Evolutionary conservation across 2,329 filamentous ascomycete genomes (phyloP).

Genomic region (Seiridium cupressi): DNA sequence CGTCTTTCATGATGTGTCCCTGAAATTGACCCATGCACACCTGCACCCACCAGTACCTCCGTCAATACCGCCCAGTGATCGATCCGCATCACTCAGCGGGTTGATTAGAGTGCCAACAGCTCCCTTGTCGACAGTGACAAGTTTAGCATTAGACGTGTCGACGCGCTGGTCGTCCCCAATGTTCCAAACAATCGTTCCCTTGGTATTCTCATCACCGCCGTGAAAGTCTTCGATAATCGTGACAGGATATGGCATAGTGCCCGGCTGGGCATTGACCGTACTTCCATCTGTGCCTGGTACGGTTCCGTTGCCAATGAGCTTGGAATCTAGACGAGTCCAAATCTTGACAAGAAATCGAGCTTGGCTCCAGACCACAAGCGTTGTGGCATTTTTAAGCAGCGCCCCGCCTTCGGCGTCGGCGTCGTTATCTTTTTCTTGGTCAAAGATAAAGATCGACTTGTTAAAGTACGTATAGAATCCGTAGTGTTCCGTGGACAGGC

Average conservation of each 20-base stretch:
- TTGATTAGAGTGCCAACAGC: conserved; percentile 55
- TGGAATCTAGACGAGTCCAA: conserved; percentile 50
- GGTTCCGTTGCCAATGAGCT: conserved; percentile 31
- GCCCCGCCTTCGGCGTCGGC: conserved; percentile 55
- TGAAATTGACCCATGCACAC: conserved; percentile 60
- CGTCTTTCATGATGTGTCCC: background rate
- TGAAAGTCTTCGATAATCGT: conserved; percentile 62
- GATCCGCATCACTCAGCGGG: conserved; percentile 37
- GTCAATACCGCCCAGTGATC: conserved; percentile 57
- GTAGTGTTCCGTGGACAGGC: conserved; percentile 79
- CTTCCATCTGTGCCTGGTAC: conserved; percentile 33
- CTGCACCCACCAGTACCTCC: conserved; percentile 62
- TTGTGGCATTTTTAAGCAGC: conserved; percentile 49
- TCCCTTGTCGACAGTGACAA: conserved; percentile 48
- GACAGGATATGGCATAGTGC: conserved; percentile 63
- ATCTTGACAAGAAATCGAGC: conserved; percentile 64
- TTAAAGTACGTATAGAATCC: conserved; percentile 93
- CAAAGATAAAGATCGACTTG: conserved; percentile 75
- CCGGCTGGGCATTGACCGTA: conserved; percentile 38
- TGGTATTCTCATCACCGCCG: conserved; percentile 51
- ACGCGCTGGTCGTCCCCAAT: conserved; percentile 48
- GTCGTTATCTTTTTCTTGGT: conserved; percentile 13
- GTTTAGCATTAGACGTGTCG: conserved; percentile 37
- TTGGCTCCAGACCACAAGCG: conserved; percentile 57
- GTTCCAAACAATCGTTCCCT: conserved; percentile 53